Percentiles rank a stretch among this genome's conserved stretches.
phyloP scores from a whole-genome alignment of 164 flowering plant species.

The Vitis amurensis region DNA sequence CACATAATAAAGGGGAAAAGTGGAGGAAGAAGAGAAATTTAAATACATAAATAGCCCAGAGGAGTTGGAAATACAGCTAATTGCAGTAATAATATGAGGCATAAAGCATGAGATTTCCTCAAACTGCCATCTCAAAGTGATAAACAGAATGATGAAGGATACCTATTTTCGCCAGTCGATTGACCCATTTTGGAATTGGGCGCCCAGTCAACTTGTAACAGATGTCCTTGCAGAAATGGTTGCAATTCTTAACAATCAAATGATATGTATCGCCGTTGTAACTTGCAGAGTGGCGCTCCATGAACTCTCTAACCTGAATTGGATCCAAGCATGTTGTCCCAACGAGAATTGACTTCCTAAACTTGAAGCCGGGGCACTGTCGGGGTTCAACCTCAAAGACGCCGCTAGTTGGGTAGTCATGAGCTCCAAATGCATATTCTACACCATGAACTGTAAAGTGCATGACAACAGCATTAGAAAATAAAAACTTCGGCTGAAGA shows the following conservation, averaged over 20 bases:
- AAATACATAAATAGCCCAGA: no score
- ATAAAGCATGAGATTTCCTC: not conserved
- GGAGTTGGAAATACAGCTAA: no score
- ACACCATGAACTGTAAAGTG: slow-evolving; percentile 82
- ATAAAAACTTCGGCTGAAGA: not conserved
- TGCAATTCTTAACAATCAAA: slow-evolving; percentile 91
- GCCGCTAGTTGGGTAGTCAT: slow-evolving; percentile 88
- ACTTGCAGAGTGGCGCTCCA: slow-evolving; percentile 67
- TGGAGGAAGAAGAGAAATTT: no score
- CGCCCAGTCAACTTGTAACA: slow-evolving; percentile 87
- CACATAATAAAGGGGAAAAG: no score
- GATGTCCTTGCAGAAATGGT: slow-evolving; percentile 92
- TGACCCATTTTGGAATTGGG: slow-evolving; percentile 89
- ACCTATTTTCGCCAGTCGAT: slow-evolving; percentile 96
- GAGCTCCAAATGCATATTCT: slow-evolving; percentile 99
- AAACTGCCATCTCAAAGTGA: no score
- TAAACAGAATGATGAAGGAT: slow-evolving; percentile 4
- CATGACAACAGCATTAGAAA: slow-evolving; percentile 12
- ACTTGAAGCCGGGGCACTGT: slow-evolving; percentile 95
- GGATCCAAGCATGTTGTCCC: slow-evolving; percentile 85
- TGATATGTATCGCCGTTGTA: slow-evolving; percentile 94
- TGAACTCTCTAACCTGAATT: slow-evolving; percentile 78
- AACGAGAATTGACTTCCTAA: slow-evolving; percentile 82
- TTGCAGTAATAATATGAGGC: not conserved
- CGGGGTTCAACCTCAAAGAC: slow-evolving; percentile 98